Evolutionary conservation across 2,329 filamentous ascomycete genomes (phyloP).

Genomic region (Helotiales sp.): DNA sequence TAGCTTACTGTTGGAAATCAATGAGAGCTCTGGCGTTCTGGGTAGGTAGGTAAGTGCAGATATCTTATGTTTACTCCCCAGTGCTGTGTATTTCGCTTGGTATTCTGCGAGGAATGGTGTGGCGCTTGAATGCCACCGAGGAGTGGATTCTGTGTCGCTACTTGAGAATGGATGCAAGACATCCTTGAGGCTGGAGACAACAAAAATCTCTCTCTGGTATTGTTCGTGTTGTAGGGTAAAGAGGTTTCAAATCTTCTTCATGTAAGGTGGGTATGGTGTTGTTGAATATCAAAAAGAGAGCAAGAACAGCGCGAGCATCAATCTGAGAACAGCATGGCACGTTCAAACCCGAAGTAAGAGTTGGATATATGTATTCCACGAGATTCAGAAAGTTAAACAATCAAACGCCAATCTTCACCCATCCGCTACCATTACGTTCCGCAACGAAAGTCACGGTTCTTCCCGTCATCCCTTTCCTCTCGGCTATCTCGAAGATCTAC

Average conservation of each 20-base stretch:
- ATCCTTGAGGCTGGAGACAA: neutral
- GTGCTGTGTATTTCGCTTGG: conserved; percentile 11
- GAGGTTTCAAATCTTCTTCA: neutral
- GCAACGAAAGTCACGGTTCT: neutral
- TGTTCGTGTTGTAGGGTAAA: neutral
- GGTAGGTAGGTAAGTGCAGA: neutral
- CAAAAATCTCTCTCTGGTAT: neutral
- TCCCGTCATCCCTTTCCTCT: conserved; percentile 3
- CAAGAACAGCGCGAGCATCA: too few species aligned
- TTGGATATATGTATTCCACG: neutral
- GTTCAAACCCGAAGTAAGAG: too few species aligned
- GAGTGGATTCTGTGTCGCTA: neutral
- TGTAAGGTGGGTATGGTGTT: neutral
- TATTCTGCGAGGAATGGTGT: conserved; percentile 15
- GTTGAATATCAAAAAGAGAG: too few species aligned
- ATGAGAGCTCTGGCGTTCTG: neutral
- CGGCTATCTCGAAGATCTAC: conserved; percentile 6
- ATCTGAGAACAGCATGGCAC: too few species aligned
- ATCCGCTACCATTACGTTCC: neutral
- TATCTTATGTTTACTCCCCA: neutral
- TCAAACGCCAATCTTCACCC: neutral
- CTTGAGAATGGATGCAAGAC: conserved; percentile 6
- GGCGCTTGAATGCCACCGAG: conserved; percentile 1
- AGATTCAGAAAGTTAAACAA: neutral
- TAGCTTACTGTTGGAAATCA: neutral